phyloP scores from a whole-genome alignment of 2,329 filamentous ascomycete genomes.

The Aspergillus brasiliensis region DNA sequence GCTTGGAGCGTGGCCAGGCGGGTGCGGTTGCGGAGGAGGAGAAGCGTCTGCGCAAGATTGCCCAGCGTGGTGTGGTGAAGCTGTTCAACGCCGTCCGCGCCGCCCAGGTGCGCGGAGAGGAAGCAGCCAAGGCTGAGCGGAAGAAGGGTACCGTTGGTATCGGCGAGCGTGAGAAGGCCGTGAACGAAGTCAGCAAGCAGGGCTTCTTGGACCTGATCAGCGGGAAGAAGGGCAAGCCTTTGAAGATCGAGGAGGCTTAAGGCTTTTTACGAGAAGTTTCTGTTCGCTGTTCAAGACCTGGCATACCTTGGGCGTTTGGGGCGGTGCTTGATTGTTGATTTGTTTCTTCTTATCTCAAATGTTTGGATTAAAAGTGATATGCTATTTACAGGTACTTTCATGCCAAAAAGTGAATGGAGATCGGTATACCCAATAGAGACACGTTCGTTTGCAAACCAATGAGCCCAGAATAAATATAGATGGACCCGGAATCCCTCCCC shows the following conservation, averaged over 20 bases:
- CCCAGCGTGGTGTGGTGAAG: slow-evolving; percentile 91
- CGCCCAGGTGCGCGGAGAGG: slow-evolving; percentile 83
- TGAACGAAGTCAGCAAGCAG: slow-evolving; percentile 96
- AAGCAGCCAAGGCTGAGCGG: slow-evolving; percentile 68
- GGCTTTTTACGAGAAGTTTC: slow-evolving; percentile 12
- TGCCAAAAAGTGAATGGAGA: slow-evolving; percentile 26
- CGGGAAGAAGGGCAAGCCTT: slow-evolving; percentile 55
- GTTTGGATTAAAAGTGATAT: slow-evolving; percentile 29
- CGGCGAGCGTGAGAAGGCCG: slow-evolving; percentile 77
- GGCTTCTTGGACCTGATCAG: slow-evolving; percentile 90
- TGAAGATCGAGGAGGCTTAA: slow-evolving; percentile 49
- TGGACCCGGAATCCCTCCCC: not conserved
- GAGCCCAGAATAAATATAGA: slow-evolving; percentile 10
- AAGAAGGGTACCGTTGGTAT: slow-evolving; percentile 77
- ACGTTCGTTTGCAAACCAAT: slow-evolving; percentile 13
- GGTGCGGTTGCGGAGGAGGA: slow-evolving; percentile 68
- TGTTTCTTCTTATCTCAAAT: slow-evolving; percentile 21
- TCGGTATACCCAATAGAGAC: slow-evolving; percentile 32
- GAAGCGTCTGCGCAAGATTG: slow-evolving; percentile 78
- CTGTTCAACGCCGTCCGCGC: slow-evolving; percentile 94
- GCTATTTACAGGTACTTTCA: slow-evolving; percentile 25
- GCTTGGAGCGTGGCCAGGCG: slow-evolving; percentile 57
- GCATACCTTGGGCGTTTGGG: slow-evolving; percentile 38
- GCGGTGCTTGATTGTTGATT: slow-evolving; percentile 19
- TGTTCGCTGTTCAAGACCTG: slow-evolving; percentile 20